A percentile compares a stretch with the other conserved stretches of the same genome.
phyloP scores from a whole-genome alignment of 306 rosid species.

The Abrus pulchellus region DNA sequence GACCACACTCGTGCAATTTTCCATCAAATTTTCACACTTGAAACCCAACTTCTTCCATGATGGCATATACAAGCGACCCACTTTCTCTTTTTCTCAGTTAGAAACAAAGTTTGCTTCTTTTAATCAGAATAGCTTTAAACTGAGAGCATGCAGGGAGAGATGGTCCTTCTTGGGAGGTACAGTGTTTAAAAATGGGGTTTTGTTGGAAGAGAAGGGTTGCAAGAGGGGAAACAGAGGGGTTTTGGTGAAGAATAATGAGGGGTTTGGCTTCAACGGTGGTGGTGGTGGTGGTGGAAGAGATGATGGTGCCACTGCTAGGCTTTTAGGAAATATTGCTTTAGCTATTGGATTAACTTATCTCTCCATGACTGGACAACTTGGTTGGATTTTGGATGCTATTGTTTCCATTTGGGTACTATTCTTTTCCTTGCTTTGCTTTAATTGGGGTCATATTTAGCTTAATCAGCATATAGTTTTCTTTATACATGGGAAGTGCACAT shows the following conservation, averaged over 20 bases:
- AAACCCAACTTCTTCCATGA: slow-evolving; percentile 49
- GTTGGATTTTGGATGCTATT: slow-evolving; percentile 96
- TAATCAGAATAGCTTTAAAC: slow-evolving; percentile 48
- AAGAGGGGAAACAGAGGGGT: slow-evolving; percentile 64
- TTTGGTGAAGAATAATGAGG: slow-evolving; percentile 72
- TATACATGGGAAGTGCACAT: not conserved
- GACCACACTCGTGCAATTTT: slow-evolving; percentile 60
- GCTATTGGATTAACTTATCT: slow-evolving; percentile 94
- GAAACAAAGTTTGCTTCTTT: slow-evolving; percentile 55
- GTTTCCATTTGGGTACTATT: slow-evolving; percentile 91
- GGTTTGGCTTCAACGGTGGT: slow-evolving; percentile 78
- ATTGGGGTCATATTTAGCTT: slow-evolving; percentile 17
- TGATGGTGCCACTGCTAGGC: slow-evolving; percentile 74
- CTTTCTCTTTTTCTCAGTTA: slow-evolving; percentile 47
- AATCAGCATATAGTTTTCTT: not conserved
- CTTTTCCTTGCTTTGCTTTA: slow-evolving; percentile 32
- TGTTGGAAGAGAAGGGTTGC: slow-evolving; percentile 53
- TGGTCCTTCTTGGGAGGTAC: slow-evolving; percentile 47
- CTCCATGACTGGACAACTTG: slow-evolving; percentile 94
- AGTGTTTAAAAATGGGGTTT: slow-evolving; percentile 51
- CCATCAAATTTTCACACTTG: slow-evolving; percentile 58
- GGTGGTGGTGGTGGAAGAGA: slow-evolving; percentile 82
- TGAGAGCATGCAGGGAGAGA: slow-evolving; percentile 53
- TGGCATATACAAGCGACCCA: slow-evolving; percentile 55
- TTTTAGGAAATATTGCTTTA: slow-evolving; percentile 84